These are phyloP conservation scores for Zygotorulaspora florentina DNA, from an alignment of 805 yeast genomes.

Conservation along the genomic window DNA sequence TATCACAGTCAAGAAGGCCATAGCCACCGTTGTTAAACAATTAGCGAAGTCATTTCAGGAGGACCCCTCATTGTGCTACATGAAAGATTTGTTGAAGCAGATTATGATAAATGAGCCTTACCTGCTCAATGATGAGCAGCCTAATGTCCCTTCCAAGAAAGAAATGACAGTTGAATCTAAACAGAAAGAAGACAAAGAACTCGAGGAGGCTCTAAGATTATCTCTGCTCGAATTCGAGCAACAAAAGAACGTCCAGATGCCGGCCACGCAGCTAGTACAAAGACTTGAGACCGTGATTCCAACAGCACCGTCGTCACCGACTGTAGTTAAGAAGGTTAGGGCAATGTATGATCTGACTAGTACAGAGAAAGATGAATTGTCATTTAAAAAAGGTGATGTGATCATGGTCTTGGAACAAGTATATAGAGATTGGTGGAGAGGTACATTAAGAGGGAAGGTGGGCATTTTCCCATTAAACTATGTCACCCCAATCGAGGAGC, in stretches of 20 bases:
- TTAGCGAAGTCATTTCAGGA: slow-evolving; percentile 56
- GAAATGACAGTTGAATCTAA: slow-evolving; percentile 44
- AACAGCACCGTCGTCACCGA: slow-evolving; percentile 9
- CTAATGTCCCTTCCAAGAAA: slow-evolving; percentile 57
- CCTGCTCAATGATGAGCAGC: slow-evolving; percentile 31
- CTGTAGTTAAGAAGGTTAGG: slow-evolving; percentile 47
- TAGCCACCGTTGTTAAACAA: slow-evolving; percentile 65
- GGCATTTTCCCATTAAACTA: slow-evolving; percentile 94
- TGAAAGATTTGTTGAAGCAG: slow-evolving; percentile 56
- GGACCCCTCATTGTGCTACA: slow-evolving; percentile 74
- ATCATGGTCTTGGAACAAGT: slow-evolving; percentile 84
- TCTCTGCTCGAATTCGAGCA: slow-evolving; percentile 58
- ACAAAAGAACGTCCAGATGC: slow-evolving; percentile 4
- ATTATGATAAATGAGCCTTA: slow-evolving; percentile 43
- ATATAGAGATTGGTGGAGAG: slow-evolving; percentile 95
- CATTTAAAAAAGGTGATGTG: slow-evolving; percentile 82
- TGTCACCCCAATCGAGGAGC: slow-evolving; percentile 71
- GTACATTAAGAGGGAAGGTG: slow-evolving; percentile 69
- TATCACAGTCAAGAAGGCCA: slow-evolving; percentile 56
- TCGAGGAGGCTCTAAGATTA: slow-evolving; percentile 68
- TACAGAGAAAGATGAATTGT: slow-evolving; percentile 79
- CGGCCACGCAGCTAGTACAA: slow-evolving; percentile 11
- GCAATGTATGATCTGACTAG: slow-evolving; percentile 81
- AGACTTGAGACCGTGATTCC: slow-evolving; percentile 15
- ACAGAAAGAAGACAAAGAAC: slow-evolving; percentile 68